Evolutionary conservation across 148 eudicot genomes (phyloP), one percentile per base, ranked within the genome.

Genomic region (Silene uniflora): DNA sequence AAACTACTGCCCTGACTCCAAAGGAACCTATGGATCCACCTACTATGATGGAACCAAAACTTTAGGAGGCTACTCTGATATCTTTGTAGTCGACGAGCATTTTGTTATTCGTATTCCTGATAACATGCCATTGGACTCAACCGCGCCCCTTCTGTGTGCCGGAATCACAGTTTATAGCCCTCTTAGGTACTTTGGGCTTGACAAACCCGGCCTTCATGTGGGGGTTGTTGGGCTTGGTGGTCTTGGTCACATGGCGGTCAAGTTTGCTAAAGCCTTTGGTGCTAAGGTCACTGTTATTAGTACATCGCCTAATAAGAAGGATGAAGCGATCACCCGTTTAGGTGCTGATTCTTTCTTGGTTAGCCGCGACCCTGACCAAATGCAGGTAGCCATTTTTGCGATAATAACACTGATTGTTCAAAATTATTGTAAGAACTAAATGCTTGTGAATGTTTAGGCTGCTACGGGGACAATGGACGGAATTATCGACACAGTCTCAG

Each of bases 401-500:
- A 32, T 32, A 32, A 32, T 4, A 32, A 32, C 35, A 2, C 0
- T 39, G 3, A 16, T 29, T 67, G 4, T 67, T 67, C 39, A 0
- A 13, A 27, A 24, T 17, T 21, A 60, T 60, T 0, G 27, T 63
- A 0, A 7, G 11, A 29, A 10, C 14, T 68, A 6, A 10, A 29
- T 42, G 22, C 6, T 10, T 21, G 55, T 46, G 56, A 42, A 10
- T 42, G 72, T 49, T 3, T 21, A 84, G 87, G 87, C 84, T 64
- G 87, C 87, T 0, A 81, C 62, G 75, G 87, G 87, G 17, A 85
- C 85, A 17, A 77, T 85, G 88, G 88, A 85, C 62, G 85, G 84
- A 12, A 80, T 80, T 19, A 82, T 85, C 4, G 85, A 85, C 67
- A 85, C 88, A 14, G 85, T 82, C 4, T 80, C 88, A 0, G 88